These are phyloP conservation scores for Botrytis hyacinthi DNA, from an alignment of 2,329 filamentous ascomycete species.

Conservation along the genomic window DNA sequence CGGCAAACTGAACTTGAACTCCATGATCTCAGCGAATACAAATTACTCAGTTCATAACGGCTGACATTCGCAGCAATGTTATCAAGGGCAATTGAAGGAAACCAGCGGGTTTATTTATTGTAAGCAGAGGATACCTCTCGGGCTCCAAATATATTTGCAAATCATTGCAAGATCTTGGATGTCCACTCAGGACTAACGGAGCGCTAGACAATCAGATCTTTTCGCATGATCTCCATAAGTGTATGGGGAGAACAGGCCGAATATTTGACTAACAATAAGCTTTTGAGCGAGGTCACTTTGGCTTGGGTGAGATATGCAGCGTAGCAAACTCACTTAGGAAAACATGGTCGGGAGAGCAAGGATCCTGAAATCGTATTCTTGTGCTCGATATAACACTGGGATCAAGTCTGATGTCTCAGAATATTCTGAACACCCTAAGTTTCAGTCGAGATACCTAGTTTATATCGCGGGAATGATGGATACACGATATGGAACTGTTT, in stretches of 20 bases:
- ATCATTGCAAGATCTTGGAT: background rate
- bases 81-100: background rate
- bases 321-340: background rate
- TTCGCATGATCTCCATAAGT: background rate
- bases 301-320: background rate
- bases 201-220: background rate
- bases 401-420: background rate
- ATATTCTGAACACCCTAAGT: background rate
- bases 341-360: background rate
- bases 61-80: background rate
- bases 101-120: background rate
- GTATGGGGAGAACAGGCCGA: background rate
- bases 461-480: background rate
- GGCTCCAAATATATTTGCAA: background rate
- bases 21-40: background rate
- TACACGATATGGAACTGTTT: background rate
- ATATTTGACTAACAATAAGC: background rate
- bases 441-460: background rate
- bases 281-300: background rate
- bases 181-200: background rate
- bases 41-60: background rate
- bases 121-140: background rate
- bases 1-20: background rate
- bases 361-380: background rate
- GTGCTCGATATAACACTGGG: background rate